Conservation (phyloP, 2,329 filamentous ascomycete genomes). For the Rhynchosporium graminicola region DNA sequence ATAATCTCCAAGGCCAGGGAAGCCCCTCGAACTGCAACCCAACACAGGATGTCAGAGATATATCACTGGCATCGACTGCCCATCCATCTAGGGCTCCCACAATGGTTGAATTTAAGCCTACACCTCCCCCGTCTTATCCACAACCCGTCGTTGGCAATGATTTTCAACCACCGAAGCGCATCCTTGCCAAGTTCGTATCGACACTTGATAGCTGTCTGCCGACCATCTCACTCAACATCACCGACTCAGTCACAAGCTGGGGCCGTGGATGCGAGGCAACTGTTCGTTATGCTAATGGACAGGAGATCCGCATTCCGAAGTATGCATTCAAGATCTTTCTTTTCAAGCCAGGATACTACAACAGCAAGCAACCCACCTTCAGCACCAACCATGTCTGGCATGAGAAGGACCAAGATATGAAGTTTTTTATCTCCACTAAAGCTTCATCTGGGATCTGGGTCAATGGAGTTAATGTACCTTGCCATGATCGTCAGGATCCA, state of each 20-base stretch:
- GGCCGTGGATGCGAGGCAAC: slow-evolving; percentile 73
- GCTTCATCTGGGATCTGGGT: slow-evolving; percentile 74
- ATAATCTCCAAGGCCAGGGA: background rate
- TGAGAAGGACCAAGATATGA: slow-evolving; percentile 43
- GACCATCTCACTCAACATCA: slow-evolving; percentile 64
- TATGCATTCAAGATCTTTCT: slow-evolving; percentile 77
- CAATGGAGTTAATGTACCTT: slow-evolving; percentile 64
- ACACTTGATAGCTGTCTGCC: slow-evolving; percentile 64
- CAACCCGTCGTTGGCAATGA: slow-evolving; percentile 29
- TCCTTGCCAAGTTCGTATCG: slow-evolving; percentile 67
- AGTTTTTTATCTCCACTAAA: slow-evolving; percentile 77
- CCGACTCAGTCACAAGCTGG: slow-evolving; percentile 71
- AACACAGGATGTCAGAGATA: slow-evolving; percentile 13
- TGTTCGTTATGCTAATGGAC: slow-evolving; percentile 59
- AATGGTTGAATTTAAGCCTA: slow-evolving; percentile 13
- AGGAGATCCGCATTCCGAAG: slow-evolving; percentile 76
- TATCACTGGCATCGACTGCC: slow-evolving; percentile 21
- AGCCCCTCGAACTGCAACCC: background rate
- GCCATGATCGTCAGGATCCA: slow-evolving; percentile 56
- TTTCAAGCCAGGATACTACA: slow-evolving; percentile 69
- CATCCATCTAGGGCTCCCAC: slow-evolving; percentile 18
- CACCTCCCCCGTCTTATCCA: slow-evolving; percentile 4
- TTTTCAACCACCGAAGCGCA: slow-evolving; percentile 42
- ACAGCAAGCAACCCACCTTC: slow-evolving; percentile 49
- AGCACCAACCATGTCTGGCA: slow-evolving; percentile 22